Conservation (phyloP, 345 rosid species). For the Pistacia integerrima region DNA sequence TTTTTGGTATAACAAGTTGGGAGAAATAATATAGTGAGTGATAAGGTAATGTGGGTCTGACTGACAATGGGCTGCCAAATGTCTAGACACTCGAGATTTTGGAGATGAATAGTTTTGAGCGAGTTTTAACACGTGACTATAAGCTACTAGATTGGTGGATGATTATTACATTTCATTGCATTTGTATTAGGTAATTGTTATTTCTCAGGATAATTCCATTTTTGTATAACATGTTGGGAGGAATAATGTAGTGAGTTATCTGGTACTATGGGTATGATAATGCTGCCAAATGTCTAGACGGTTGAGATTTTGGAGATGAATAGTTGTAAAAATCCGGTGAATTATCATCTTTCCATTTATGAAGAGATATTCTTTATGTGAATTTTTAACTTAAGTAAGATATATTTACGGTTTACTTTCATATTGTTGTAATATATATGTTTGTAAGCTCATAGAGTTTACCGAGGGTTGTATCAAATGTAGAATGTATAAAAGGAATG, state of each 20-base stretch:
- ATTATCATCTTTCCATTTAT: neutral
- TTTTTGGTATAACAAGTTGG: neutral
- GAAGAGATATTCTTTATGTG: neutral
- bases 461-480: neutral
- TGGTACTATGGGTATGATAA: neutral
- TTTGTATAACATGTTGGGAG: neutral
- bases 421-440: neutral
- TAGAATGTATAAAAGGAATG: neutral
- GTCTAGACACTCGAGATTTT: neutral
- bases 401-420: neutral
- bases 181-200: neutral
- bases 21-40: neutral
- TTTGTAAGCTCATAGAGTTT: neutral
- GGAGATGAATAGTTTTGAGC: neutral
- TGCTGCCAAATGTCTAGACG: neutral
- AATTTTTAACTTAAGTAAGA: neutral
- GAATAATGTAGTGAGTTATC: neutral
- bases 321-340: neutral
- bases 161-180: constrained; percentile 1
- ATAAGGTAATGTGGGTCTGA: neutral
- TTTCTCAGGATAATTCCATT: neutral
- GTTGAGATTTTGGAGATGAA: neutral
- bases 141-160: neutral
- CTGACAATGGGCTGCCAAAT: neutral
- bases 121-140: neutral